Conservation (phyloP, 331 rosid genomes). For the Telfairia occidentalis region DNA sequence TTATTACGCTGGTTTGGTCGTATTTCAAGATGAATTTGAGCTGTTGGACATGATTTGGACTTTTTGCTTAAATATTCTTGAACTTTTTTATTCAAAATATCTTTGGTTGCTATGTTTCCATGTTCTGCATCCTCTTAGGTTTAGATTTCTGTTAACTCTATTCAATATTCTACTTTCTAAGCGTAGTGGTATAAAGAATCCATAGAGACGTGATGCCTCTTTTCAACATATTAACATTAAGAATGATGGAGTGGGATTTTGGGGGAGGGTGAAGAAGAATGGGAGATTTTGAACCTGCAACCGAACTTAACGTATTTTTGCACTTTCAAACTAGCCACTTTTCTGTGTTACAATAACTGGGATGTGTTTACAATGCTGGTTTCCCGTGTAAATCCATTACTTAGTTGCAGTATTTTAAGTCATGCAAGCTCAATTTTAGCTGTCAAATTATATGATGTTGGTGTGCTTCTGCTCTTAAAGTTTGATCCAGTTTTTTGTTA, state of each 20-base stretch:
- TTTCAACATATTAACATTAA: neutral
- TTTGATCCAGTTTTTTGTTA: conserved; percentile 8
- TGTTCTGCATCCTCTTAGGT: neutral
- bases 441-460: neutral
- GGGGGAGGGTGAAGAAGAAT: neutral
- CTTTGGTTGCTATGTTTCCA: neutral
- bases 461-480: neutral
- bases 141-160: neutral
- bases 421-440: neutral
- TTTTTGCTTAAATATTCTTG: neutral
- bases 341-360: neutral
- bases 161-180: neutral
- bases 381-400: neutral
- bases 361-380: neutral
- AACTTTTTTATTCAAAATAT: neutral
- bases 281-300: neutral
- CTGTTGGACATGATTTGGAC: neutral
- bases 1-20: neutral
- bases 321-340: neutral
- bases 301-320: neutral
- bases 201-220: neutral
- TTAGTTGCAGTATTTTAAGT: neutral
- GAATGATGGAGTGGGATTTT: neutral
- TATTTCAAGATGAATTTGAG: neutral
- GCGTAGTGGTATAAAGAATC: neutral